A percentile compares a stretch with the other conserved stretches of the same genome.
phyloP scores from a whole-genome alignment of 2,329 filamentous ascomycete genomes.

The Apiospora aurea region DNA sequence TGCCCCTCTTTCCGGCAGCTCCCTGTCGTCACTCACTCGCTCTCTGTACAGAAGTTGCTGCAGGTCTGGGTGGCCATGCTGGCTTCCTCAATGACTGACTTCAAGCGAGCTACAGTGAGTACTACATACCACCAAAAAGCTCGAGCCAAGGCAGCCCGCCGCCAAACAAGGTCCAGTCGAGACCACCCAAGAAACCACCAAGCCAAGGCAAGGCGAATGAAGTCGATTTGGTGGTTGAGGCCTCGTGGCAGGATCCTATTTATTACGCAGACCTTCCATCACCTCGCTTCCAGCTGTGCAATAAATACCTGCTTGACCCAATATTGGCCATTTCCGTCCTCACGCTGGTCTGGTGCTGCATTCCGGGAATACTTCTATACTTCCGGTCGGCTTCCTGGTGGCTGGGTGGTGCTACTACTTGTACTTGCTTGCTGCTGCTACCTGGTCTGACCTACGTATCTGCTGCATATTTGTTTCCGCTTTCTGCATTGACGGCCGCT shows the following conservation, averaged over 20 bases:
- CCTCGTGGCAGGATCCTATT: neutral
- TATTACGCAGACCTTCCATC: slow-evolving; percentile 8
- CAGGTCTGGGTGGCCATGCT: neutral
- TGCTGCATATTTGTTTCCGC: slow-evolving; percentile 10
- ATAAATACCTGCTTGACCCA: neutral
- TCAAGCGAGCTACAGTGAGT: neutral
- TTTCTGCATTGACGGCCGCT: slow-evolving; percentile 13
- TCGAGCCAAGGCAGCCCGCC: slow-evolving; percentile 7
- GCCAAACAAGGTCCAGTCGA: neutral
- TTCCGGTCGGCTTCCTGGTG: neutral
- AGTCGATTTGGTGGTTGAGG: neutral
- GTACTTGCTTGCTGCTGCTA: neutral
- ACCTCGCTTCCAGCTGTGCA: neutral
- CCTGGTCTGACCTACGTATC: neutral
- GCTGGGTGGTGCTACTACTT: no score
- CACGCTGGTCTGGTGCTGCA: neutral
- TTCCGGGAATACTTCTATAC: neutral
- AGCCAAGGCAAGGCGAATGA: neutral
- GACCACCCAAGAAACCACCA: slow-evolving; percentile 5
- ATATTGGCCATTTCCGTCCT: neutral
- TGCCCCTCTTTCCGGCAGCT: slow-evolving; percentile 7
- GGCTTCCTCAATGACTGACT: neutral
- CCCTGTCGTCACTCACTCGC: slow-evolving; percentile 22
- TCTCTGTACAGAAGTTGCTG: no score
- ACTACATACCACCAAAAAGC: neutral